Evolutionary conservation across 306 rosid species (phyloP).

Genomic region (Gastrolobium bilobum): DNA sequence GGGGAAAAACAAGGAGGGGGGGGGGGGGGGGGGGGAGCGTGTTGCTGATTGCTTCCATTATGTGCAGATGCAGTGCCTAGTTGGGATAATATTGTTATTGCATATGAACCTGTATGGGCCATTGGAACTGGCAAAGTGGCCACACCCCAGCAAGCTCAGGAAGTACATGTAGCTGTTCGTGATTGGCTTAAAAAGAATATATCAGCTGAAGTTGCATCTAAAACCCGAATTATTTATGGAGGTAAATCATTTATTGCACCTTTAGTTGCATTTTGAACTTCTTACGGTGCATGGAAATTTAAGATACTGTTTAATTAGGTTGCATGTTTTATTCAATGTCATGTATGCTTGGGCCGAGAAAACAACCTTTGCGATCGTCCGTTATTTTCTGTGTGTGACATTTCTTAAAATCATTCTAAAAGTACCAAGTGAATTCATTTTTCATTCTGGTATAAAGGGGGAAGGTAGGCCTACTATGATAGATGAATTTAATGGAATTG

Average conservation of each 20-base stretch:
- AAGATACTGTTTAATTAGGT: background rate
- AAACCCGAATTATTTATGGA: conserved; percentile 94
- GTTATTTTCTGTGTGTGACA: background rate
- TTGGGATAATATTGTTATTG: conserved; percentile 94
- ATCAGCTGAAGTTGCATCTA: conserved; percentile 91
- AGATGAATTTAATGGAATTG: conserved; percentile 2
- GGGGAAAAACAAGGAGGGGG: background rate
- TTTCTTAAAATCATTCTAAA: background rate
- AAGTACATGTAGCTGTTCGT: conserved; percentile 92
- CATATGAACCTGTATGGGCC: conserved; percentile 99
- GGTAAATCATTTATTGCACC: conserved; percentile 61
- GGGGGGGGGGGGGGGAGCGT: background rate
- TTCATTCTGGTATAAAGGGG: conserved; percentile 4
- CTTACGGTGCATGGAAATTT: conserved; percentile 7
- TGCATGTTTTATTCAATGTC: conserved; percentile 16
- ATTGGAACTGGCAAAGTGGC: conserved; percentile 99
- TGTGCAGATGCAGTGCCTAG: conserved; percentile 88
- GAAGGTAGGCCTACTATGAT: background rate
- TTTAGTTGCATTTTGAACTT: conserved; percentile 37
- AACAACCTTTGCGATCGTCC: background rate
- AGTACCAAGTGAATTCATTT: conserved; percentile 18
- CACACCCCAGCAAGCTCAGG: conserved; percentile 96
- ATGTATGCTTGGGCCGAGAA: background rate
- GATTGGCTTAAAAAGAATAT: conserved; percentile 91
- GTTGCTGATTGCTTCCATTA: conserved; percentile 37